A percentile compares a stretch with the other conserved stretches of the same genome.
Conservation (phyloP, 257 asterid species). For the Primulina huaijiensis region DNA sequence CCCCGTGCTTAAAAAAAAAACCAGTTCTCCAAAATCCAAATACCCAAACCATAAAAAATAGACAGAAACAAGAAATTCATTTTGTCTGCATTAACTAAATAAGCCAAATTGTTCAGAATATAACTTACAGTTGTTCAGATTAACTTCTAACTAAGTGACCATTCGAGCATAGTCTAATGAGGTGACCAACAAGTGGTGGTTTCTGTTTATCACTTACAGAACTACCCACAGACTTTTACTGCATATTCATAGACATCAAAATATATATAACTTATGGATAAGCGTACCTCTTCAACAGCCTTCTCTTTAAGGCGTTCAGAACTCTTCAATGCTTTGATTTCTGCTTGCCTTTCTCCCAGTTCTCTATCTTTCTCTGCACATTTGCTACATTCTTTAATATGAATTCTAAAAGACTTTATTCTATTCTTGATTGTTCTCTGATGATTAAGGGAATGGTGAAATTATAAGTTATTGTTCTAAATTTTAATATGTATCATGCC, state of each 20-base stretch:
- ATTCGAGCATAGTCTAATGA: neutral
- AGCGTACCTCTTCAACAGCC: slow-evolving; percentile 85
- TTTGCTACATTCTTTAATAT: slow-evolving; percentile 23
- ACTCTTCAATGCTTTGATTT: slow-evolving; percentile 67
- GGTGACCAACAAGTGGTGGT: neutral
- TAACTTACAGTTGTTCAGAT: neutral
- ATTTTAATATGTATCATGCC: too few species aligned
- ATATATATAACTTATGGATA: neutral
- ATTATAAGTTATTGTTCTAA: too few species aligned
- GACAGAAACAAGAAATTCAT: neutral
- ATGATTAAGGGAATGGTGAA: neutral
- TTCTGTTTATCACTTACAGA: neutral
- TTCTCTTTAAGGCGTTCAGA: slow-evolving; percentile 78
- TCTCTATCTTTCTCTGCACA: slow-evolving; percentile 78
- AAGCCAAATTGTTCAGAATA: slow-evolving; percentile 4
- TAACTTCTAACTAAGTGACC: neutral
- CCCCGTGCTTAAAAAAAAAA: slow-evolving; percentile 19
- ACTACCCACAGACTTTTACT: neutral
- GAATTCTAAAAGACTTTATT: slow-evolving; percentile 6
- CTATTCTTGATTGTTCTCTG: neutral
- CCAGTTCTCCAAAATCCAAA: slow-evolving; percentile 6
- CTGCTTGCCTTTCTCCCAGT: slow-evolving; percentile 70
- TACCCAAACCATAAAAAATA: slow-evolving; percentile 5
- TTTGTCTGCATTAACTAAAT: neutral
- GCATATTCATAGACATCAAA: slow-evolving; percentile 13